Evolutionary conservation across 306 rosid species (phyloP), one percentile per base, ranked within the genome.

Genomic region (Cyclanthera cordifolia): DNA sequence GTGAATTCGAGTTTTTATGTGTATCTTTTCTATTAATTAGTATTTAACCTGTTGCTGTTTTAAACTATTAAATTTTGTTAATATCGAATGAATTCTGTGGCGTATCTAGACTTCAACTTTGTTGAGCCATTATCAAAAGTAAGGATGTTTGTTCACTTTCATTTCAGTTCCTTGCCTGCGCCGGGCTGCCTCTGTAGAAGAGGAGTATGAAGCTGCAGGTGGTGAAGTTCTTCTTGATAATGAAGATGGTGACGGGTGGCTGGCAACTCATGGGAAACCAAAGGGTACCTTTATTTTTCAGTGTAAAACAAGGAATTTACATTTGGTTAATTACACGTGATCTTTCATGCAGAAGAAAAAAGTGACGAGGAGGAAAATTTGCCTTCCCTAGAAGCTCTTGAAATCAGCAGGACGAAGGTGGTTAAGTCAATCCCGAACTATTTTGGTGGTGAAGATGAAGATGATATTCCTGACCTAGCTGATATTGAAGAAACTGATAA

Each of bases 161-260:
- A 70, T 66, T 64, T 67, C 88, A 89, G 99, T 93, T 76, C 99
- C 96, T 72, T 93, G 99, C 83, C 75, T 86, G 59, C 85, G 95
- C 20, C 91, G 96, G 77, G 99, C 91, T 73, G 90, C 88, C 24
- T 89, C 86, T 80, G 81, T 93, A 43, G 96, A 87, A 82, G 99
- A 90, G 82, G 99, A 93, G 70, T 93, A 93, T 54, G 99, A 93
- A 83, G 99, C 99, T 69, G 83, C 96, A 6, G 98, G 98, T 53
- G 90, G 85, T 67, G 98, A 89, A 79, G 88, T 93, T 83, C 83
- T 93, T 64, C 82, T 93, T 69, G 99, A 93, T 70, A 83, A 86
- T 61, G 98, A 89, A 78, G 98, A 92, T 64, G 82, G 85, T 70
- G 95, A 93, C 77, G 98, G 98, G 45, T 93, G 98, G 98, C 75